Base-by-base conservation (phyloP, 2,329 filamentous ascomycete species). In the Rasamsonia emersonii region DNA sequence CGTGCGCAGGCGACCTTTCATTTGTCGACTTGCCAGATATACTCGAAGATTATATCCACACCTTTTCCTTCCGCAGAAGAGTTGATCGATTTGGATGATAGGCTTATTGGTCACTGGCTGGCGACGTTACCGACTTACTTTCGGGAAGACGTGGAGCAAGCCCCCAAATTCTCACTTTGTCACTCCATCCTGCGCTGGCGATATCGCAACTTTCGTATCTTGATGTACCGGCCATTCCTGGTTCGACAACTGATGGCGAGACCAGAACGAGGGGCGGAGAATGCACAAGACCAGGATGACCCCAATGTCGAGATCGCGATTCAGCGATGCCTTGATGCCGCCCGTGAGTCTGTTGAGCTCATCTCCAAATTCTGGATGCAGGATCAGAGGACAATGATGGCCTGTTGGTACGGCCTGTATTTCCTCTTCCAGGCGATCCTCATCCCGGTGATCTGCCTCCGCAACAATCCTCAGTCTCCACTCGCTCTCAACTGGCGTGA, bases 401-500 rank as follows among this genome's bases (percentile, higher is more conserved):
- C 28, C 13, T 18, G 21, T 23, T 25, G 37, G 16, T 24, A 18
- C 7, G 18, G 17, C 25, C 54, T 53, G 8, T 64, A 65, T 42
- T 64, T 64, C 41, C 52, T 65, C 26, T 65, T 65, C 47, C 61
- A 65, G 46, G 61, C 61, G n/a, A 57, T 55, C 13, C 41, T 65
- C 3, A 61, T 64, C 26, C 61, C 61, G 5, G 51, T 61, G 17
- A 57, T 64, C 28, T 56, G 57, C 33, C 46, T 65, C 18, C 59
- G 59, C 48, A 62, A 55, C 4, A 56, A 59, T 25, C 56, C 59
- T 0, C 51, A 54, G 9, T 55, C 48, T 33, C 41, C 51, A 5
- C 52, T 57, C 33, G 52, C 50, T 31, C 41, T 51, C 8, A 45
- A 44, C 37, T 58, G 55, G 55, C 45, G 58, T 5, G 51, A 53